Evolutionary conservation across 1,284 basidiomycete species (phyloP).

Genomic region (Irpex lacteus): DNA sequence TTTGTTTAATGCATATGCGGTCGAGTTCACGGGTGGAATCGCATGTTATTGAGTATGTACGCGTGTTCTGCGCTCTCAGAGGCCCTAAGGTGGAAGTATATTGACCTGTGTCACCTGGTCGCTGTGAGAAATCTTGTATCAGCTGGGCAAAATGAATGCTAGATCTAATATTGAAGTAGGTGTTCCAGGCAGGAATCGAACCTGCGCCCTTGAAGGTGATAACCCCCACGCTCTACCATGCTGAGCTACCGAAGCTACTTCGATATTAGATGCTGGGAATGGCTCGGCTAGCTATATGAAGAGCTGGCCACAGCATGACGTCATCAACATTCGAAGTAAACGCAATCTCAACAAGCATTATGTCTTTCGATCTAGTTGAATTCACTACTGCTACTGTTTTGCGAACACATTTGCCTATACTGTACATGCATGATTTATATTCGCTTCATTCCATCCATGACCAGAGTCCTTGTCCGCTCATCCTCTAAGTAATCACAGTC

Average conservation of each 20-base stretch:
- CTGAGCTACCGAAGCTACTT: not conserved
- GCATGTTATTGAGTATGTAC: too few relatives aligned
- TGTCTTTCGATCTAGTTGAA: too few relatives aligned
- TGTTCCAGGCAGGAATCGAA: not conserved
- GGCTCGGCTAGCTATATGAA: too few relatives aligned
- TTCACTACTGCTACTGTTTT: not conserved
- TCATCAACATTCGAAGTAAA: too few relatives aligned
- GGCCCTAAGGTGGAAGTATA: too few relatives aligned
- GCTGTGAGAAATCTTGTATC: not conserved
- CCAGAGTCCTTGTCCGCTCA: not conserved
- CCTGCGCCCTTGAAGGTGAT: not conserved
- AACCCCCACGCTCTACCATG: not conserved
- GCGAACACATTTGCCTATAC: not conserved
- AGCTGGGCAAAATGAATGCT: not conserved
- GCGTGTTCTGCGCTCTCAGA: too few relatives aligned
- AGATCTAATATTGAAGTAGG: not conserved
- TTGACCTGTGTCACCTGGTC: not conserved
- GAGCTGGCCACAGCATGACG: too few relatives aligned
- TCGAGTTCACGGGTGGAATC: too few relatives aligned
- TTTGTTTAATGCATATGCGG: too few relatives aligned
- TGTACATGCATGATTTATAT: not conserved
- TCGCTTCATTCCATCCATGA: not conserved
- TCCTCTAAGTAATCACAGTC: slow-evolving; percentile 86
- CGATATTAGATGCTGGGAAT: not conserved
- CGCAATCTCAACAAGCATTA: too few relatives aligned